Evolutionary conservation across 2,329 filamentous ascomycete genomes (phyloP), one percentile per base, ranked within the genome.

Genomic region (Colletotrichum cereale): DNA sequence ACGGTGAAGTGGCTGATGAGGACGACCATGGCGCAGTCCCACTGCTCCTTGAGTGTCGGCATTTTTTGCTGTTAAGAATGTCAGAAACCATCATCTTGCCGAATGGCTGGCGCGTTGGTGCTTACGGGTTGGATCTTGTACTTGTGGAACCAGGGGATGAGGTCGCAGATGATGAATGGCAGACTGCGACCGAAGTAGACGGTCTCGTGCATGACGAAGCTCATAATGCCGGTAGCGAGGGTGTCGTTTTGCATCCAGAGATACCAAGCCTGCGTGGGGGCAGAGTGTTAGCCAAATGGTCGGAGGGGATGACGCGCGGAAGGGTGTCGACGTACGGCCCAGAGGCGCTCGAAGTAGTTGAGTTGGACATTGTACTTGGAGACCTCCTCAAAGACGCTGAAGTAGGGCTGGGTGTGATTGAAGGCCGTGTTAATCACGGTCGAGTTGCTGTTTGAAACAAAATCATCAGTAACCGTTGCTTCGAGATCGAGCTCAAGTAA

Each of bases 221-320:
- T 97, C 93, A 98, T 92, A 85, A 99, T 96, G 73, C 96, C 96
- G 4, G 96, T 99, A 71, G 96, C 96, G 73, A 99, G 91, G 66
- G 93, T 92, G 84, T 99, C 96, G 82, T 99, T 99, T 82, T 97
- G 94, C 92, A 98, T 97, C 88, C 91, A 99, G 21, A 96, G 89
- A 82, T 99, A 99, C 96, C 95, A 98, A 50, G 95, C 91, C 83
- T 90, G 60, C 26, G 56, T 61, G 12, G 31, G 44, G 63, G n/a
- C 16, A 66, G 58, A 11, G 21, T 52, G 58, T 76, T 67, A 76
- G 73, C 67, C 47, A 16, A 16, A 48, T 47, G 18, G 62, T 10
- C 26, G 12, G 14, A 14, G 36, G 64, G 60, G 56, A 66, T 50
- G 40, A 7, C 26, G 47, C 29, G 57, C 58, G 38, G 52, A 44